A percentile compares a stretch with the other conserved stretches of the same genome.
phyloP scores from a whole-genome alignment of 2,329 filamentous ascomycete genomes.

The Phaeosphaeriaceae sp. region DNA sequence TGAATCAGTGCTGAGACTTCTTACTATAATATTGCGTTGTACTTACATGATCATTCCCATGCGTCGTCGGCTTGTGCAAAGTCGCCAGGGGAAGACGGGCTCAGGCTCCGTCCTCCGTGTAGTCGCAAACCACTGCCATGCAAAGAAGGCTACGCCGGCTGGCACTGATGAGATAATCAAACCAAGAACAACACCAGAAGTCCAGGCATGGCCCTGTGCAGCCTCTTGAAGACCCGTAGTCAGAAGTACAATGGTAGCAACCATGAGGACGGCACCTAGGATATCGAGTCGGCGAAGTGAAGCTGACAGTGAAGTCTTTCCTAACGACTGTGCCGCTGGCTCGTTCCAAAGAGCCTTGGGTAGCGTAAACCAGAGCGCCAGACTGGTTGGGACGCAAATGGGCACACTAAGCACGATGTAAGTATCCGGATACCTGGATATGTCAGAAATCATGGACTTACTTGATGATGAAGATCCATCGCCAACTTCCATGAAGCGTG shows the following conservation, averaged over 20 bases:
- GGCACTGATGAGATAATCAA: constrained; percentile 14
- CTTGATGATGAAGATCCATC: constrained; percentile 30
- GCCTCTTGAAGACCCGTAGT: constrained; percentile 26
- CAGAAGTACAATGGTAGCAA: constrained; percentile 18
- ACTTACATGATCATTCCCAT: constrained; percentile 15
- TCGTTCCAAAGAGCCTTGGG: constrained; percentile 8
- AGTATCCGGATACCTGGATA: background rate
- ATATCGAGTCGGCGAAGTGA: constrained; percentile 16
- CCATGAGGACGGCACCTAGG: constrained; percentile 18
- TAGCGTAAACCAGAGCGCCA: constrained; percentile 6
- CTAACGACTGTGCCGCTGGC: constrained; percentile 2
- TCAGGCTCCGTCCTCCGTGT: background rate
- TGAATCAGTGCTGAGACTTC: background rate
- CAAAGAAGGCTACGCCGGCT: background rate
- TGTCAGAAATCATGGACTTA: constrained; percentile 2
- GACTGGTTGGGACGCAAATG: constrained; percentile 1
- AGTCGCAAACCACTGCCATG: constrained; percentile 12
- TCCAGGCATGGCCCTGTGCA: constrained; percentile 8
- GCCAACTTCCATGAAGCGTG: constrained; percentile 13
- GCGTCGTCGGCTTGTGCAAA: constrained; percentile 9
- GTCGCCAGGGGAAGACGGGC: constrained; percentile 19
- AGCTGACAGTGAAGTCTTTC: background rate
- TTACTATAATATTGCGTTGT: background rate
- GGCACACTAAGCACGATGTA: constrained; percentile 15
- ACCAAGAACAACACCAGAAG: constrained; percentile 14